Conservation (phyloP, 169 alveolate genomes). For the Perkinsus marinus region DNA sequence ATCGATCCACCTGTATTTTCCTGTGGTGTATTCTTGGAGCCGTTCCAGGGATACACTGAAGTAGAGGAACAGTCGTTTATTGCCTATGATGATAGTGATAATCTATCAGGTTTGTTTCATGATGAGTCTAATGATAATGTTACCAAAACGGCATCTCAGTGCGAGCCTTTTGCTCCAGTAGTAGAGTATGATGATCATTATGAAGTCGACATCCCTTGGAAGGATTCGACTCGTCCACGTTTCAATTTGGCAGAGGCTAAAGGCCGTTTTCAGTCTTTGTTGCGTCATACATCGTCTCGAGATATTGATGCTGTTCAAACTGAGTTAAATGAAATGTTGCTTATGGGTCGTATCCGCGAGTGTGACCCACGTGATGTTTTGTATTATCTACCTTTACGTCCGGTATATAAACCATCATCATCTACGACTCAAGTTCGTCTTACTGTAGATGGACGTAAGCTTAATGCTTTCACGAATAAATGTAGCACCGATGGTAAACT, state of each 20-base stretch:
- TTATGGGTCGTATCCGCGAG: neutral
- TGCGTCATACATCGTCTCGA: neutral
- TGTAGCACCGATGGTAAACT: neutral
- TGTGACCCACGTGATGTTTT: neutral
- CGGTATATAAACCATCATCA: neutral
- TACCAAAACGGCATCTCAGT: no score
- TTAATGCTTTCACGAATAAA: neutral
- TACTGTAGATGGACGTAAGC: neutral
- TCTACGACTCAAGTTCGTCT: neutral
- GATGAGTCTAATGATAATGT: neutral
- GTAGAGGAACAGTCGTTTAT: neutral
- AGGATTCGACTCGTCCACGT: neutral
- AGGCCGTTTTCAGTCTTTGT: neutral
- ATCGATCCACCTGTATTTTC: neutral
- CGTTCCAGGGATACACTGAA: neutral
- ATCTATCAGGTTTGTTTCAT: neutral
- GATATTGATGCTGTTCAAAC: neutral
- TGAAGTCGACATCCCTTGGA: neutral
- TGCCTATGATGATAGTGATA: neutral
- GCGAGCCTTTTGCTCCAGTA: neutral
- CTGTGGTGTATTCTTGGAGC: neutral
- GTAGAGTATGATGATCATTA: neutral
- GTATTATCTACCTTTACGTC: neutral
- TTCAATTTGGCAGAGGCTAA: neutral
- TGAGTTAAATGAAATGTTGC: neutral